Evolutionary conservation across 2,329 filamentous ascomycete genomes (phyloP).

Genomic region (Fusarium protoensiforme): DNA sequence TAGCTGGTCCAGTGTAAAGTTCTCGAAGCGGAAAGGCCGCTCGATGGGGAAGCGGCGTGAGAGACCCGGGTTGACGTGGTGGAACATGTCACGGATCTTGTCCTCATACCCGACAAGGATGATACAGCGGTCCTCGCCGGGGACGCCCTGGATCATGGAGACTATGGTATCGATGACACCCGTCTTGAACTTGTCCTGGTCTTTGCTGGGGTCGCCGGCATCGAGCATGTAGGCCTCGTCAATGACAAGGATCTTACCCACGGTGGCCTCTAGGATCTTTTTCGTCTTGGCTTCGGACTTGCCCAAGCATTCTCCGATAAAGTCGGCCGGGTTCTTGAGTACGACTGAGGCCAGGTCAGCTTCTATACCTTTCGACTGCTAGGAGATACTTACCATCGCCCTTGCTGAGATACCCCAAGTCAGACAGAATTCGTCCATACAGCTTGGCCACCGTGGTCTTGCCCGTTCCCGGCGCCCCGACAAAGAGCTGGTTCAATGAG

Average conservation of each 20-base stretch:
- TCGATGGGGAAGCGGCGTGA: not conserved
- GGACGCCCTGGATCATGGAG: not conserved
- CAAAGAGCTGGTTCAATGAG: not conserved
- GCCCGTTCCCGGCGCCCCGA: not conserved
- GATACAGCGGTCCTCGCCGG: not conserved
- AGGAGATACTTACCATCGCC: not conserved
- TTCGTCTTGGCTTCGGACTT: not conserved
- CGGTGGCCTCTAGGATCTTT: not conserved
- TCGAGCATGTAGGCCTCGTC: not conserved
- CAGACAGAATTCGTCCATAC: not conserved
- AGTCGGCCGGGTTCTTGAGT: not conserved
- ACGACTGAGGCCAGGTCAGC: too few species aligned
- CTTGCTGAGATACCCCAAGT: not conserved
- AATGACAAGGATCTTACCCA: not conserved
- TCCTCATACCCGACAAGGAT: not conserved
- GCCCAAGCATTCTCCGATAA: not conserved
- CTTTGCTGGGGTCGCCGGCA: not conserved
- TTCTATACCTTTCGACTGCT: too few species aligned
- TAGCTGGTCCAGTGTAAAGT: not conserved
- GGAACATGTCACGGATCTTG: not conserved
- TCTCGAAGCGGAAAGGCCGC: not conserved
- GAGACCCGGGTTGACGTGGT: not conserved
- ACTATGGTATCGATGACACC: not conserved
- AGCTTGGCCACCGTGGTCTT: not conserved
- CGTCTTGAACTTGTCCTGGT: not conserved